phyloP scores from a whole-genome alignment of 2,329 filamentous ascomycete species.

The Pseudohalonectria lignicola region DNA sequence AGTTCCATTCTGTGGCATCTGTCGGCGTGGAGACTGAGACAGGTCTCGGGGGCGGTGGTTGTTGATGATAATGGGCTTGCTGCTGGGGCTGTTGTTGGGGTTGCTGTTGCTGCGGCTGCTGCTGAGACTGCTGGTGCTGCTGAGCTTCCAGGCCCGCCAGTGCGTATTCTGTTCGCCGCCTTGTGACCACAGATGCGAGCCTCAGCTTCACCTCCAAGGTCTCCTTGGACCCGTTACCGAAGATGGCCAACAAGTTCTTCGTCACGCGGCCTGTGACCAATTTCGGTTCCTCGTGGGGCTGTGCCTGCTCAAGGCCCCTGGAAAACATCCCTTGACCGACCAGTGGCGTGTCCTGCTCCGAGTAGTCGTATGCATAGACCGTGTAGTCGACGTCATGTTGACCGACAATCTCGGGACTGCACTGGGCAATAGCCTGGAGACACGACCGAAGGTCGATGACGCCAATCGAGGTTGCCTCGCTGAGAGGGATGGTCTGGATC shows the following conservation, averaged over 20 bases:
- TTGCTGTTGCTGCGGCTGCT: slow-evolving; percentile 9
- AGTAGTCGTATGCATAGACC: slow-evolving; percentile 96
- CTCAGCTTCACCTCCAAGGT: slow-evolving; percentile 89
- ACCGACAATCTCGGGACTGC: slow-evolving; percentile 76
- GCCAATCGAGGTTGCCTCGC: slow-evolving; percentile 73
- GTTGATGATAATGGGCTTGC: slow-evolving; percentile 14
- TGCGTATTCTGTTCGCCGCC: slow-evolving; percentile 15
- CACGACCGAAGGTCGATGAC: slow-evolving; percentile 81
- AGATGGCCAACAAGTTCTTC: slow-evolving; percentile 74
- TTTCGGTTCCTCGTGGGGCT: slow-evolving; percentile 45
- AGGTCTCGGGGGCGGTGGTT: slow-evolving; percentile 6
- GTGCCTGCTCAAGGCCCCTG: slow-evolving; percentile 53
- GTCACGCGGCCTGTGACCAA: slow-evolving; percentile 85
- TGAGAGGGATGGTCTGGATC: slow-evolving; percentile 70
- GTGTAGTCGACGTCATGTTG: slow-evolving; percentile 74
- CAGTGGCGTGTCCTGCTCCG: slow-evolving; percentile 83
- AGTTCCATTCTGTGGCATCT: slow-evolving; percentile 68
- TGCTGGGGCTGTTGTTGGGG: slow-evolving; percentile 8
- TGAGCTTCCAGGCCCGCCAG: not conserved
- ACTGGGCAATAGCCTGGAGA: slow-evolving; percentile 65
- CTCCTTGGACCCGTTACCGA: slow-evolving; percentile 73
- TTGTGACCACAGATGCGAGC: slow-evolving; percentile 64
- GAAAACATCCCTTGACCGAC: slow-evolving; percentile 96
- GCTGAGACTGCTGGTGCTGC: not conserved
- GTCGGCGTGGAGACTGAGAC: slow-evolving; percentile 34